Evolutionary conservation across 345 rosid genomes (phyloP), one percentile per base, ranked within the genome.

Genomic region (Noccaea caerulescens): DNA sequence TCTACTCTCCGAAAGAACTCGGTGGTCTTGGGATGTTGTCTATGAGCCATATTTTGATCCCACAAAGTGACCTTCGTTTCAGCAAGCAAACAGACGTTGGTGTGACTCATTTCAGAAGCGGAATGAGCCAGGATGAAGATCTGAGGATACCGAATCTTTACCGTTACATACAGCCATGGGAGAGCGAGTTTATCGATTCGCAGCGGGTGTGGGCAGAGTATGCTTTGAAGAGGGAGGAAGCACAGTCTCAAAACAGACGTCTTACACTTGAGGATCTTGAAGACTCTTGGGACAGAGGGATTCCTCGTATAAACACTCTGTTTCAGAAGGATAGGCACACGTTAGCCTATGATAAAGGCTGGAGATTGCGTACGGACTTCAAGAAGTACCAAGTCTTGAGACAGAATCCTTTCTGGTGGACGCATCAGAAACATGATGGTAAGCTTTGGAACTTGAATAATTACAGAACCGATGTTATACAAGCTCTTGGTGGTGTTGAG

Each of bases 381-480:
- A 91, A 91, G 84, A 95, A 88, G 67, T 91, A 88, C 66, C 97
- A 91, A 74, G 93, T 91, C 64, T 71, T 91, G 63, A 91, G 85
- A 75, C 97, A 91, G 80, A 91, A 91, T 39, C 97, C 97, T 64
- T 91, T 91, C 83, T 91, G 97, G 97, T 91, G 97, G 97, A 91
- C 97, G 0, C 95, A 91, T 68, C 97, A 91, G 77, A 85, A 90
- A 71, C 97, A 91, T 75, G 96, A 91, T 80, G 97, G 97, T 30
- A 91, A 91, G 72, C 60, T 91, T 55, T 91, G 96, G 97, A 91
- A 91, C 85, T 78, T 91, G 86, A 91, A 91, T 72, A 91, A 91
- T 60, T 91, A 91, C 63, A 73, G 97, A 32, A 91, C 97, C 71
- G 97, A 88, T 87, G 96, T 91, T 63, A 91, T 91, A 75, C 97